Base-by-base conservation (phyloP, 108 stramenopile species). In the Cyclotella cryptica region DNA sequence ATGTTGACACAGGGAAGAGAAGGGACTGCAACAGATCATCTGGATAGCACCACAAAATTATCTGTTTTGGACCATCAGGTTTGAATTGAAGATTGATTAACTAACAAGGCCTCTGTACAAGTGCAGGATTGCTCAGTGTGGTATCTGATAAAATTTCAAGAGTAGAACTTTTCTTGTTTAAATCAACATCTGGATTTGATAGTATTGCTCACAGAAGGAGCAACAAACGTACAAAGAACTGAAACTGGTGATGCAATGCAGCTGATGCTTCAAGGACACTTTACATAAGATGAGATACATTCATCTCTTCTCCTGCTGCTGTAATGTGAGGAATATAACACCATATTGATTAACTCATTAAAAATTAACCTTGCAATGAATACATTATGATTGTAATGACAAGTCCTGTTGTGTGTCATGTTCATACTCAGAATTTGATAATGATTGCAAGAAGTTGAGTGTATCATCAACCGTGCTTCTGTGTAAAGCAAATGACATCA, bases 271-370 rank as follows among this genome's bases (percentile, higher is more conserved):
- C 29, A 92, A 79, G 43, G 88, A 77, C 81, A 89, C 78, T 2
- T 81, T 75, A 88, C 87, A 39, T 88, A 78, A 39, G 77, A 83
- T 15, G 86, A 75, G 80, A 89, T 89, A 71, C 93, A 96, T 47
- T 93, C 91, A 66, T 93, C 95, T 66, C n/a, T 91, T 93, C 52
- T 93, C 95, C 30, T 75, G 84, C 66, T 92, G 95, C 52, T 96
- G 89, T 52, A 96, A n/a, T n/a, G n/a, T n/a, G n/a, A 75, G 5
- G 89, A 88, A 57, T 78, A 75, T 54, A 90, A 86, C 10, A 90
- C 92, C 95, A 93, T 92, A 78, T 89, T 89, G 78, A 96, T 93
- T 6, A 96, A 74, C 63, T 96, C 95, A 27, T 85, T 80, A 17
- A 96, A 96, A 66, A 57, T 92, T 90, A 1, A 91, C 95, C 10